phyloP scores from a whole-genome alignment of 495 filamentous ascomycete genomes.

The Hypoxylon lenormandii region DNA sequence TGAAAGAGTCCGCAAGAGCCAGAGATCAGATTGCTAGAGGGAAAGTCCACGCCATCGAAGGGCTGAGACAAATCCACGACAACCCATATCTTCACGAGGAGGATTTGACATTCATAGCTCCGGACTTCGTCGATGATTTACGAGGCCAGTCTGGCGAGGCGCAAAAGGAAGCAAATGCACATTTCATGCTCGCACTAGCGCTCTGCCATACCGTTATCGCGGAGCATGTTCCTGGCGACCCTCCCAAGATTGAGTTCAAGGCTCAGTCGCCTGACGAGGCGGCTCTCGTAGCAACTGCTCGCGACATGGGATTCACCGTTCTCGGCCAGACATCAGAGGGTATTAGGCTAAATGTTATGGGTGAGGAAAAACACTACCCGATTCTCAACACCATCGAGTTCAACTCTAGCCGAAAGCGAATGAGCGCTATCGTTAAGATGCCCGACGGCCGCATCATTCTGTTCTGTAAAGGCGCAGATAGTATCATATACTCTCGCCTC shows the following conservation, averaged over 20 bases:
- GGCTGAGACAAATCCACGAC: conserved; percentile 79
- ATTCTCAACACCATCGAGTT: conserved; percentile 97
- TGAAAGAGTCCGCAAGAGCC: conserved; percentile 77
- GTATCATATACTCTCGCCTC: conserved; percentile 94
- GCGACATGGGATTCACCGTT: conserved; percentile 96
- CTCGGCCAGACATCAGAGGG: conserved; percentile 81
- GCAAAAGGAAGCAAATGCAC: conserved; percentile 79
- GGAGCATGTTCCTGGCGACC: conserved; percentile 86
- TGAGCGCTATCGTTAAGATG: conserved; percentile 98
- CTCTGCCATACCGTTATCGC: conserved; percentile 97
- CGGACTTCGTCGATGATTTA: conserved; percentile 86
- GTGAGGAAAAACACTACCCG: conserved; percentile 82
- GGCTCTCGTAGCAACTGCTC: conserved; percentile 90
- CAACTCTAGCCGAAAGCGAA: conserved; percentile 95
- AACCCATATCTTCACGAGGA: conserved; percentile 94
- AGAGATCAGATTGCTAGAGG: conserved; percentile 83
- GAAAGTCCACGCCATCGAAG: conserved; percentile 75
- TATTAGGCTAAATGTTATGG: conserved; percentile 86
- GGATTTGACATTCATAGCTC: conserved; percentile 89
- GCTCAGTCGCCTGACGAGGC: conserved; percentile 98
- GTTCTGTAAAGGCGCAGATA: conserved; percentile 98
- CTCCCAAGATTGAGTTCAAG: conserved; percentile 91
- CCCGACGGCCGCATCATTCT: conserved; percentile 90
- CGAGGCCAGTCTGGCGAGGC: conserved; percentile 78
- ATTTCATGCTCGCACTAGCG: conserved; percentile 95